Conservation (phyloP, 2,329 filamentous ascomycete genomes). For the Blastomyces silverae region DNA sequence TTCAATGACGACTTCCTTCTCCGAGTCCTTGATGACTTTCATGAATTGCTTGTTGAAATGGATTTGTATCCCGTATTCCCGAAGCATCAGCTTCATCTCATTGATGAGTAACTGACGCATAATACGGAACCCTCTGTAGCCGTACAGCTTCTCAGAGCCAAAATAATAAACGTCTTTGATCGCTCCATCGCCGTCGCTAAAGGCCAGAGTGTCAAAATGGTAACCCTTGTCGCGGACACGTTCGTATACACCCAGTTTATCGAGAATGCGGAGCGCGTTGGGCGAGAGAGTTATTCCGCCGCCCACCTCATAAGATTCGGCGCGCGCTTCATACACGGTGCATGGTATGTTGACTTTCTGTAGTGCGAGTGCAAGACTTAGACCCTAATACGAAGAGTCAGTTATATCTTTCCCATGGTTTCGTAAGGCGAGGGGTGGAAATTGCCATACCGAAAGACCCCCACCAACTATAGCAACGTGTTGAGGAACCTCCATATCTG, state of each 20-base stretch:
- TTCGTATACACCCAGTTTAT: constrained; percentile 46
- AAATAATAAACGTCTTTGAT: constrained; percentile 43
- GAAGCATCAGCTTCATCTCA: constrained; percentile 41
- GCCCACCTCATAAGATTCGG: constrained; percentile 43
- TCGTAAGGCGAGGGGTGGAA: neutral
- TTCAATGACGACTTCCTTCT: constrained; percentile 40
- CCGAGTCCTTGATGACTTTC: constrained; percentile 39
- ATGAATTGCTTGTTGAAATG: constrained; percentile 46
- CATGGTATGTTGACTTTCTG: constrained; percentile 47
- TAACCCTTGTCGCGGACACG: constrained; percentile 43
- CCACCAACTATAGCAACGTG: constrained; percentile 3
- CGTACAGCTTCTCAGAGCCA: constrained; percentile 44
- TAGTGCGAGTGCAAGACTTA: constrained; percentile 51
- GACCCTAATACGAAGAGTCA: constrained; percentile 32
- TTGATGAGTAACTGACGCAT: constrained; percentile 49
- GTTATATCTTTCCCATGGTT: neutral
- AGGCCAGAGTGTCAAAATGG: constrained; percentile 48
- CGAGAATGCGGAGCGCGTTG: constrained; percentile 51
- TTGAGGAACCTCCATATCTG: neutral
- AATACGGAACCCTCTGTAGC: constrained; percentile 50
- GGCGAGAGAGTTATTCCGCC: constrained; percentile 56
- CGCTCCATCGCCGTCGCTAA: constrained; percentile 38
- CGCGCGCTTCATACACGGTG: constrained; percentile 48
- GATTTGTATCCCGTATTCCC: constrained; percentile 39
- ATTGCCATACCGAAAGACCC: neutral